phyloP scores from a whole-genome alignment of 306 rosid species.

The Prunus kanzakura region DNA sequence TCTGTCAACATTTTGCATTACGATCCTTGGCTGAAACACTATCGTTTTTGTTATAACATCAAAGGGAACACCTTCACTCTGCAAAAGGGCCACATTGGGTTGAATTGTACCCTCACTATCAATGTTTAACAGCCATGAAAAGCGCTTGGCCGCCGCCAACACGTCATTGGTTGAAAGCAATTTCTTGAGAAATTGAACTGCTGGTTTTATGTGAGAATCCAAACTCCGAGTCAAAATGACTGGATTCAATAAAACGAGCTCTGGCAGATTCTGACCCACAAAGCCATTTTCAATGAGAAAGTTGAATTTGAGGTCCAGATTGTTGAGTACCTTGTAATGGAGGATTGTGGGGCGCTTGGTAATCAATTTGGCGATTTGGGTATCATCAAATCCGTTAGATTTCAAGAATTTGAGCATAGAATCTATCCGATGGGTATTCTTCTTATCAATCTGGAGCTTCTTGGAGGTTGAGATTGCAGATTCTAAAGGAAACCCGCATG shows the following conservation, averaged over 20 bases:
- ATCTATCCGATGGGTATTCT: too few species aligned
- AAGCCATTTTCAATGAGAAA: too few species aligned
- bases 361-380: slow-evolving; percentile 16
- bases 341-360: not conserved
- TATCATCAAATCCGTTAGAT: not conserved
- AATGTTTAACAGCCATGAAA: slow-evolving; percentile 3
- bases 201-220: slow-evolving; percentile 17
- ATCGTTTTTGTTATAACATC: not conserved
- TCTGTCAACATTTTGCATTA: slow-evolving; percentile 8
- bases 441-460: too few species aligned
- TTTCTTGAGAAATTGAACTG: not conserved
- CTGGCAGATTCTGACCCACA: too few species aligned
- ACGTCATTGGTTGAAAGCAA: slow-evolving; percentile 6
- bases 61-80: slow-evolving; percentile 11
- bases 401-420: too few species aligned
- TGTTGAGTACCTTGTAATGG: not conserved
- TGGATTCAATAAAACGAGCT: slow-evolving; percentile 1
- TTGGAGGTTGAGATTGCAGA: too few species aligned
- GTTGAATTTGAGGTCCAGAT: not conserved
- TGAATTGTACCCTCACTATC: not conserved
- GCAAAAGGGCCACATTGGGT: slow-evolving; percentile 10
- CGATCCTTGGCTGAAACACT: not conserved
- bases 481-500: too few species aligned
- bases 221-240: not conserved
- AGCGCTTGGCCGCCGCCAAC: not conserved